phyloP scores from a whole-genome alignment of 345 rosid genomes.

The Populus pruinosa region DNA sequence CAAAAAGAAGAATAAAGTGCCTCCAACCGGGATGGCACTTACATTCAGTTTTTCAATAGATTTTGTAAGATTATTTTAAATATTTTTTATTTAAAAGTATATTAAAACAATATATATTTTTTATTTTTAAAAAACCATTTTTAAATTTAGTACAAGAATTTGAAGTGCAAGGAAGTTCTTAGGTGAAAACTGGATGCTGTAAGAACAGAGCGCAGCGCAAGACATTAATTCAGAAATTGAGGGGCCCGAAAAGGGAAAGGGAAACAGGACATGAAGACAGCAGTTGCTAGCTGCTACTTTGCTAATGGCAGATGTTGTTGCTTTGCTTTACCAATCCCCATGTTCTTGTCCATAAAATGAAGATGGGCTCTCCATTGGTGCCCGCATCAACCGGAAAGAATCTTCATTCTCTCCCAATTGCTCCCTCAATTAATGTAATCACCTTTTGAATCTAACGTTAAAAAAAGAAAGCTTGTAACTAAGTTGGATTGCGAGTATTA shows the following conservation, averaged over 20 bases:
- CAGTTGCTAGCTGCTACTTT: background rate
- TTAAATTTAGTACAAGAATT: too few relatives aligned
- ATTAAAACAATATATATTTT: too few relatives aligned
- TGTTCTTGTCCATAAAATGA: slow-evolving; percentile 1
- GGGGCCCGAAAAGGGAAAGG: background rate
- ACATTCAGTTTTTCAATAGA: too few relatives aligned
- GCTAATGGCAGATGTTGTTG: background rate
- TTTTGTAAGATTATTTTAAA: too few relatives aligned
- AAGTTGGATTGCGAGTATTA: too few relatives aligned
- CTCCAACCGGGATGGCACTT: too few relatives aligned
- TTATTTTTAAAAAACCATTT: too few relatives aligned
- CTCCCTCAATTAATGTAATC: background rate
- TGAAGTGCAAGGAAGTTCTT: too few relatives aligned
- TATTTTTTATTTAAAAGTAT: too few relatives aligned
- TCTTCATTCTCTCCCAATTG: background rate
- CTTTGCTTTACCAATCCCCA: background rate
- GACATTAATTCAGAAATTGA: background rate
- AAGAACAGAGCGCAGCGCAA: background rate
- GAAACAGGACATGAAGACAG: background rate
- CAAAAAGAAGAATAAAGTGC: too few relatives aligned
- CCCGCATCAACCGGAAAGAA: slow-evolving; percentile 9
- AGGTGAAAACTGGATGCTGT: background rate
- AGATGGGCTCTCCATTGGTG: background rate
- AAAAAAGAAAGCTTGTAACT: too few relatives aligned
- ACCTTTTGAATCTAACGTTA: background rate